Conservation (phyloP, 1,284 basidiomycete genomes). For the Heliocybe sulcata region DNA sequence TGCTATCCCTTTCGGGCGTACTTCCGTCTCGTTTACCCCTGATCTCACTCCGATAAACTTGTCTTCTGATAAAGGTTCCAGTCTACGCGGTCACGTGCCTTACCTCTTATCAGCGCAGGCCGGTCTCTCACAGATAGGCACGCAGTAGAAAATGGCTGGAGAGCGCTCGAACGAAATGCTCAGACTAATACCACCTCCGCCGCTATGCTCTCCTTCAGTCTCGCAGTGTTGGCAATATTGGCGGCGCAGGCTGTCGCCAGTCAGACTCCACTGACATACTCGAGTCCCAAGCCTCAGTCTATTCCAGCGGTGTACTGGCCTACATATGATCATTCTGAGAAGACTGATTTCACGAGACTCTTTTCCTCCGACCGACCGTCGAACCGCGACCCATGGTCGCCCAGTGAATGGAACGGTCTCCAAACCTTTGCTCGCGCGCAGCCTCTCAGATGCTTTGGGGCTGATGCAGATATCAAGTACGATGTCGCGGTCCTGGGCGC, state of each 20-base stretch:
- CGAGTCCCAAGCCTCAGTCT: background rate
- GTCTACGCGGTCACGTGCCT: background rate
- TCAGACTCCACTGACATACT: background rate
- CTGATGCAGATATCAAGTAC: conserved; percentile 17
- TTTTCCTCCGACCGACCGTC: background rate
- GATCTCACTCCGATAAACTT: background rate
- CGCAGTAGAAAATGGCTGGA: background rate
- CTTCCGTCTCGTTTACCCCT: background rate
- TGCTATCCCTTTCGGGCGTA: too few relatives aligned
- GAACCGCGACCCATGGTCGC: conserved; percentile 13
- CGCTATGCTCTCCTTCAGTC: background rate
- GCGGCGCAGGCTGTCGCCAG: background rate
- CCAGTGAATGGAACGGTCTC: conserved; percentile 20
- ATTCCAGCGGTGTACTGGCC: background rate
- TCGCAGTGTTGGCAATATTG: background rate
- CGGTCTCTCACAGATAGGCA: background rate
- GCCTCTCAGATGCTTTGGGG: conserved; percentile 24
- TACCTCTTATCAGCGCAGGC: background rate
- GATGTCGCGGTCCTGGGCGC: conserved; percentile 27
- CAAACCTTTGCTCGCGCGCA: conserved; percentile 20
- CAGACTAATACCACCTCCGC: background rate
- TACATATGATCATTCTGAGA: background rate
- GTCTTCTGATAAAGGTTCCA: background rate
- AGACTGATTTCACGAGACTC: background rate
- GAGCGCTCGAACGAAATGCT: background rate